Base-by-base conservation (phyloP, 306 rosid species). In the Quercus ilex region DNA sequence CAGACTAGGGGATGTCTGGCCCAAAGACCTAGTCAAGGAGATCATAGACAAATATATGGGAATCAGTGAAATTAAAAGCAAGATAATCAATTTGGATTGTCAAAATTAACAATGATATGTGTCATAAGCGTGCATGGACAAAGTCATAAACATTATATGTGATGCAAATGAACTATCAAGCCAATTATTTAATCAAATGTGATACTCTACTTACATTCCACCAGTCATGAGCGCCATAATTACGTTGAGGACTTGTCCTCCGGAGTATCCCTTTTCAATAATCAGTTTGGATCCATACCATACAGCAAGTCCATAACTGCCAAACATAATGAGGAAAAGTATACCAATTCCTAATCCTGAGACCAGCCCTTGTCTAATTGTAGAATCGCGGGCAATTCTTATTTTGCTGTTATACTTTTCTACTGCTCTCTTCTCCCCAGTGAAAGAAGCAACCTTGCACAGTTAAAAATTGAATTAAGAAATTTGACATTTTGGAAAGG, bases 211-310 rank as follows among this genome's bases (percentile, higher is more conserved):
- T 91, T 85, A 93, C 97, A 89, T 83, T 78, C 99, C 99, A 23
- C 99, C 98, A 1, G 86, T 83, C 99, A 95, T 89, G 65, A 95
- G 68, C 13, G 96, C 85, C 43, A 91, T 76, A 13, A 95, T 84
- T 41, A 95, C 86, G 64, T 85, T 90, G 21, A 92, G 71, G 77
- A 95, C 89, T 12, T 77, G 82, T 81, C 98, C 99, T 41, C 99
- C 99, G 33, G 41, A 77, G 81, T 90, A 92, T 57, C 94, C 98
- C 46, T 69, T 79, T 30, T 89, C 88, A 25, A 92, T 60, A 59
- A 95, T 86, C 56, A 92, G 86, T 81, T 85, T 89, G 78, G 97
- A 88, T 62, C 99, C 99, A 63, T 89, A 95, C 97, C 98, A 92
- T 65, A 89, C 59, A 18, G 99, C 97, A 57, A 95, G 96, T 59